Percentiles rank a stretch among this genome's conserved stretches.
Evolutionary conservation across 257 asterid species (phyloP).

Genomic region (Solanum phureja): DNA sequence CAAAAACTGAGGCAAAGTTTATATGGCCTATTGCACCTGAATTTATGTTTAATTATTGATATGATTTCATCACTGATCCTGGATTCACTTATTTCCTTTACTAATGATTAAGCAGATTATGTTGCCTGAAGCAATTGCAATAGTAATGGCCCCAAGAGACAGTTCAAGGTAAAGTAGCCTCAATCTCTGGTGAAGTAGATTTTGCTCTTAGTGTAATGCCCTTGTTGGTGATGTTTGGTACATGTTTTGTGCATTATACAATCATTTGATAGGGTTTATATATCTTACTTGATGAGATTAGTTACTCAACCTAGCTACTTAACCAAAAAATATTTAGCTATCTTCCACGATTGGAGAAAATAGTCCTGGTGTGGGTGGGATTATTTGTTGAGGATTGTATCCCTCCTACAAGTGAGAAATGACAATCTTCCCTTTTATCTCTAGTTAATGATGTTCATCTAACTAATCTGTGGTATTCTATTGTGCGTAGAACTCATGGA

Average conservation of each 20-base stretch:
- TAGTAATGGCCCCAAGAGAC: conserved; percentile 96
- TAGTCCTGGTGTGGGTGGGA: neutral
- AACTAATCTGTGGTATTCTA: neutral
- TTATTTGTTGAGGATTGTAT: neutral
- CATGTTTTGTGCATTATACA: neutral
- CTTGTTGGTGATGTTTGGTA: neutral
- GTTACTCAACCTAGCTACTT: neutral
- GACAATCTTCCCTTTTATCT: neutral
- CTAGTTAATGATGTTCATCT: neutral
- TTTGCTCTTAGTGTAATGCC: neutral
- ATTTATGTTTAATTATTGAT: neutral
- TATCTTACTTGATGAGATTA: neutral
- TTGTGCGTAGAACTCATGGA: conserved; percentile 60
- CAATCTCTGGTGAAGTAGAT: neutral
- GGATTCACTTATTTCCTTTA: conserved; percentile 2
- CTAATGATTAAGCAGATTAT: conserved; percentile 46
- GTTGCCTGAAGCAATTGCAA: conserved; percentile 94
- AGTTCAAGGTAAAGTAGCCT: conserved; percentile 39
- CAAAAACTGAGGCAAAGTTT: neutral
- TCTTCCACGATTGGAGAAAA: neutral
- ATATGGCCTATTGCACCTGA: neutral
- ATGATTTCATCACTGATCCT: neutral
- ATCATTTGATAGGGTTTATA: neutral
- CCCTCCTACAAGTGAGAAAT: neutral
- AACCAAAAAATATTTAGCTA: neutral